A percentile compares a stretch with the other conserved stretches of the same genome.
Evolutionary conservation across 2,329 filamentous ascomycete genomes (phyloP).

Genomic region (Lojkania enalia): DNA sequence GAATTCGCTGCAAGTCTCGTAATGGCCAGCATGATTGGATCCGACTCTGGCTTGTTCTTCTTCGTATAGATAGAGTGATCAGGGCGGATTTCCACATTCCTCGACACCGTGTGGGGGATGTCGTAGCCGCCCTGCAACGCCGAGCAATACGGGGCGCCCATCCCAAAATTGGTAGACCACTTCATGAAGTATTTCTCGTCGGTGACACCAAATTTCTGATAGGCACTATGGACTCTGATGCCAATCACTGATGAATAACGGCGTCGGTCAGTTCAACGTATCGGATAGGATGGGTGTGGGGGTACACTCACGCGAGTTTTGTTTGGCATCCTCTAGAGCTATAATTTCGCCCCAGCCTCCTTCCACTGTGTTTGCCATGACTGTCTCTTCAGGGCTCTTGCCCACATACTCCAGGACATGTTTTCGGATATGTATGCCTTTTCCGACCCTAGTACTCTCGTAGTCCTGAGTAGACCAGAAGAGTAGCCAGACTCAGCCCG

Average conservation of each 20-base stretch:
- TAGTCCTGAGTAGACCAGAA: neutral
- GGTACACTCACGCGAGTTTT: neutral
- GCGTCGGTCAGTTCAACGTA: neutral
- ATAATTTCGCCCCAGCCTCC: neutral
- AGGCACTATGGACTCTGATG: neutral
- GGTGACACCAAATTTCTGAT: neutral
- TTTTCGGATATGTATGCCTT: neutral
- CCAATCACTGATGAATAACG: neutral
- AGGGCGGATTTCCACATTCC: neutral
- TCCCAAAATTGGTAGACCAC: slow-evolving; percentile 1
- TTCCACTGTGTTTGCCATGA: slow-evolving; percentile 2
- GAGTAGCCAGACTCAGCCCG: neutral
- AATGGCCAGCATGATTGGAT: neutral
- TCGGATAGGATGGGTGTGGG: neutral
- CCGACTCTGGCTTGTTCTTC: neutral
- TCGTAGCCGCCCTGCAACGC: neutral
- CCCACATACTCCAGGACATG: neutral
- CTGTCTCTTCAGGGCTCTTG: neutral
- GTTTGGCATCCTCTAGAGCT: neutral
- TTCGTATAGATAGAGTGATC: slow-evolving; percentile 1
- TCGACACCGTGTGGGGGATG: neutral
- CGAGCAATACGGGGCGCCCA: slow-evolving; percentile 1
- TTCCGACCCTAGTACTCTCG: neutral
- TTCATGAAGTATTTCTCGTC: slow-evolving; percentile 2
- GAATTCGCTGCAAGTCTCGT: neutral